phyloP scores from a whole-genome alignment of 1,284 basidiomycete genomes.

The Ceratobasidium sp. region DNA sequence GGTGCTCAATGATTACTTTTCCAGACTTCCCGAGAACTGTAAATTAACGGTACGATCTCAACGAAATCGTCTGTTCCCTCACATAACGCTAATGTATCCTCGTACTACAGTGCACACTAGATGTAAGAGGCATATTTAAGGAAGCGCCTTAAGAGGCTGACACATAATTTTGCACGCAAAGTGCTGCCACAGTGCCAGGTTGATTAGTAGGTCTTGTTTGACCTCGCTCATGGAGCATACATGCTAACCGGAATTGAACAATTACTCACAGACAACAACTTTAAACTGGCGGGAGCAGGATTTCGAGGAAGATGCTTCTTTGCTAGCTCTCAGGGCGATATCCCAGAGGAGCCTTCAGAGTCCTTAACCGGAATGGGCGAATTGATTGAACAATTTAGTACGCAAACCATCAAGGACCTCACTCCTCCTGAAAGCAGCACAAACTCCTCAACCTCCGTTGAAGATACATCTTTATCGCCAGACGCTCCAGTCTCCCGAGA shows the following conservation, averaged over 20 bases:
- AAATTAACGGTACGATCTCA: neutral
- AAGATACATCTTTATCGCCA: neutral
- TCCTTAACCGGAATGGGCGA: neutral
- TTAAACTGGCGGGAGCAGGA: neutral
- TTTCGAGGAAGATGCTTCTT: neutral
- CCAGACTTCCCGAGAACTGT: neutral
- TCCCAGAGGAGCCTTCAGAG: neutral
- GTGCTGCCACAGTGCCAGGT: neutral
- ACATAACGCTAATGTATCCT: neutral
- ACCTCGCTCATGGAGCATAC: neutral
- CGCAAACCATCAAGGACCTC: neutral
- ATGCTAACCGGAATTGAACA: neutral
- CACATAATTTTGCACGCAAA: neutral
- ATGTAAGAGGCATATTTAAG: neutral
- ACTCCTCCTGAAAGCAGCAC: neutral
- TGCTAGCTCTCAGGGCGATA: neutral
- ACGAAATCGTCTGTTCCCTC: no score
- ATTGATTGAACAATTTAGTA: neutral
- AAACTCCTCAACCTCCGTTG: neutral
- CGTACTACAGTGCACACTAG: neutral
- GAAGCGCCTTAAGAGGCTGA: neutral
- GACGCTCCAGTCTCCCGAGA: no score
- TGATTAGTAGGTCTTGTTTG: neutral
- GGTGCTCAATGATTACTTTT: neutral
- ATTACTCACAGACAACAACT: neutral